Conservation (phyloP, 1,284 basidiomycete species). For the Phlebopus sp. region DNA sequence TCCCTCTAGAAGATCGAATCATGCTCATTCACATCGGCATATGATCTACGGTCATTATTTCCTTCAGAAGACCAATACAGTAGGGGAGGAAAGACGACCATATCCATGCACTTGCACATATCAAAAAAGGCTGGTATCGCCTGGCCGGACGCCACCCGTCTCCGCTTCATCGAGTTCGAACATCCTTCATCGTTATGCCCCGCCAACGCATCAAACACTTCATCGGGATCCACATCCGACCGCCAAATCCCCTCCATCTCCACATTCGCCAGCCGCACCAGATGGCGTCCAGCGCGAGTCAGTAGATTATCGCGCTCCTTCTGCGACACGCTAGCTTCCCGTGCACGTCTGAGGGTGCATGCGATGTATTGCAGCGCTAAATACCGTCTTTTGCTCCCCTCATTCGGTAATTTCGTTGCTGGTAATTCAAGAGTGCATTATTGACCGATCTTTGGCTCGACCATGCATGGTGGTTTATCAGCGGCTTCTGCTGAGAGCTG, state of each 20-base stretch:
- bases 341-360: conserved; percentile 3
- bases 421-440: not conserved
- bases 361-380: conserved; percentile 6
- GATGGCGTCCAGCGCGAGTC: conserved; percentile 4
- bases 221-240: conserved; percentile 1
- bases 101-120: no score
- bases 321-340: not conserved
- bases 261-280: conserved; percentile 5
- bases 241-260: conserved; percentile 10
- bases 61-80: no score
- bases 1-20: not conserved
- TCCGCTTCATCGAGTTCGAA: not conserved
- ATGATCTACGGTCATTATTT: not conserved
- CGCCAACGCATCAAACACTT: not conserved
- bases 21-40: conserved; percentile 5
- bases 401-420: not conserved
- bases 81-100: no score
- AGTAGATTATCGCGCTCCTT: conserved; percentile 1
- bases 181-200: not conserved
- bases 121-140: no score
- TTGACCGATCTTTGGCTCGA: no score
- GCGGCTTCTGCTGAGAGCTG: not conserved
- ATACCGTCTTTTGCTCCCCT: conserved; percentile 6
- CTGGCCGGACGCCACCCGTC: no score
- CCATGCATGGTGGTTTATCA: not conserved